phyloP scores from a whole-genome alignment of 345 rosid genomes.

The Eucalyptus virginea region DNA sequence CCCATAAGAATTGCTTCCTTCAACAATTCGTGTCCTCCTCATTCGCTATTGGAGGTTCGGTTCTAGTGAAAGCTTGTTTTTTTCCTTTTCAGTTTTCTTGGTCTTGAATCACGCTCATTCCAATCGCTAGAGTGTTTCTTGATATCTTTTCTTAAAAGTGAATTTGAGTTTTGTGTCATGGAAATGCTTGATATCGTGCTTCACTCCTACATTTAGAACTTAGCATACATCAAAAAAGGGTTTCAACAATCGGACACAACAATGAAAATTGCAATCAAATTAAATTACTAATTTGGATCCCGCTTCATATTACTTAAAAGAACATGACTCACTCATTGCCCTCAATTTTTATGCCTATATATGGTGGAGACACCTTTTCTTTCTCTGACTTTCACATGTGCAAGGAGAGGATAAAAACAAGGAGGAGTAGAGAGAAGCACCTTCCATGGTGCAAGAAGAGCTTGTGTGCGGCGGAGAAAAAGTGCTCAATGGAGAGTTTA shows the following conservation, averaged over 20 bases:
- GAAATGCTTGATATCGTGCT: neutral
- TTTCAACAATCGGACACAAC: neutral
- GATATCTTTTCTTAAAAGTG: too few relatives aligned
- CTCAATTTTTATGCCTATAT: neutral
- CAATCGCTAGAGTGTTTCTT: too few relatives aligned
- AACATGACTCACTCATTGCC: neutral
- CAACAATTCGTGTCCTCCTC: neutral
- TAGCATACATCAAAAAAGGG: neutral
- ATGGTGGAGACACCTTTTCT: too few relatives aligned
- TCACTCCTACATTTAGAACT: neutral
- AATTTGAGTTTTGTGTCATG: neutral
- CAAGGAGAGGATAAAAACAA: neutral
- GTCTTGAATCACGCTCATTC: too few relatives aligned
- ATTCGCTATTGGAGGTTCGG: too few relatives aligned
- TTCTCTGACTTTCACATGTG: neutral
- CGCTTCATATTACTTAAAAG: neutral
- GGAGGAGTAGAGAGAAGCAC: too few relatives aligned
- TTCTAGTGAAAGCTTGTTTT: neutral
- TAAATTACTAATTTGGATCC: neutral
- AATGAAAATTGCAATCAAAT: neutral
- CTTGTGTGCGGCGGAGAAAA: too few relatives aligned
- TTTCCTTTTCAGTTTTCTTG: neutral
- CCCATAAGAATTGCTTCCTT: neutral
- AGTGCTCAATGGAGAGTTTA: too few relatives aligned
- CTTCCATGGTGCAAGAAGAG: too few relatives aligned